Conservation (phyloP, 2,329 filamentous ascomycete genomes). For the Plenodomus tracheiphilus region DNA sequence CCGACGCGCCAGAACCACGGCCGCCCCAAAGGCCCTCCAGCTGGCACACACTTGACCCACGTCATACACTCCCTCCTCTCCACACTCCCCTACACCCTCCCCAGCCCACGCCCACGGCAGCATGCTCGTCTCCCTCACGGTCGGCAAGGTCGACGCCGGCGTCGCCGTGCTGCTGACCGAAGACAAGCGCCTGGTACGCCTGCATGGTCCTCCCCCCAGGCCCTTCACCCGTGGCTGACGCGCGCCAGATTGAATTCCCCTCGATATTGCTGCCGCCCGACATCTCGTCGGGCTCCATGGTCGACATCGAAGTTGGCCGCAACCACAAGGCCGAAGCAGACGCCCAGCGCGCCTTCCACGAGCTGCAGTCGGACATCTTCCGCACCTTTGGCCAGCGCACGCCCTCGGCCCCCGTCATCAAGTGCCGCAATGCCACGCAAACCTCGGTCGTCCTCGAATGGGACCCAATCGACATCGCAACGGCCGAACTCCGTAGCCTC, state of each 20-base stretch:
- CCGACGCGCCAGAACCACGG: background rate
- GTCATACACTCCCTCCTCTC: background rate
- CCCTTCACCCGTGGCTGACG: conserved; percentile 26
- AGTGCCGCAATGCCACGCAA: conserved; percentile 95
- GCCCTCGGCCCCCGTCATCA: conserved; percentile 75
- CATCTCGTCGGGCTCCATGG: conserved; percentile 94
- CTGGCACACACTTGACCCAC: too few species aligned
- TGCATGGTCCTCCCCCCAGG: conserved; percentile 24
- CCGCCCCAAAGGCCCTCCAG: too few species aligned
- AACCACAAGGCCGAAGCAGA: conserved; percentile 78
- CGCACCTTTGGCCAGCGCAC: conserved; percentile 80
- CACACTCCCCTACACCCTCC: background rate
- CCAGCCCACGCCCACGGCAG: conserved; percentile 33
- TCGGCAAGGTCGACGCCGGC: conserved; percentile 98
- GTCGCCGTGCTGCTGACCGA: conserved; percentile 95
- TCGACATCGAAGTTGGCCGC: conserved; percentile 93
- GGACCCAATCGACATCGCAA: conserved; percentile 92
- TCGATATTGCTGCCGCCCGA: conserved; percentile 94
- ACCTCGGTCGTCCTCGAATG: conserved; percentile 98
- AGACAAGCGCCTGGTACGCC: conserved; percentile 88
- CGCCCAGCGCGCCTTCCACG: conserved; percentile 74
- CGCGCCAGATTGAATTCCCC: conserved; percentile 87
- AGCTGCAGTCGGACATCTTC: conserved; percentile 88
- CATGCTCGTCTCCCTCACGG: conserved; percentile 96
- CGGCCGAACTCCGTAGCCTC: conserved; percentile 85